Evolutionary conservation across 148 eudicot genomes (phyloP).

Genomic region (Rhododendron molle): DNA sequence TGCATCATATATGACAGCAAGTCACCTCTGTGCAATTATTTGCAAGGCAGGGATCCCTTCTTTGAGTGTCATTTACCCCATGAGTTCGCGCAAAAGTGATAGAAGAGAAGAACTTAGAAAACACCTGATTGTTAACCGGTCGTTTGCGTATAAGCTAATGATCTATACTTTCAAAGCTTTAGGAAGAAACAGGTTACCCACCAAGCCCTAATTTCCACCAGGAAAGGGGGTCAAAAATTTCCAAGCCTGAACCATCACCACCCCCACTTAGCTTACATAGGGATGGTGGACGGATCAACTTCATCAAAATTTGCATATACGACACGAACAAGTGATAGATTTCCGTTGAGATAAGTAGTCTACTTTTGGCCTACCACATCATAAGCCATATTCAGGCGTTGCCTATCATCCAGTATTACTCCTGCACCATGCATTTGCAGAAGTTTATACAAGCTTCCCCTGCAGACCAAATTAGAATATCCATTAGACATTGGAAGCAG

Average conservation of each 20-base stretch:
- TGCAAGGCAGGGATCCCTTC: not conserved
- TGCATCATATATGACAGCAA: not conserved
- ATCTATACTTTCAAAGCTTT: not conserved
- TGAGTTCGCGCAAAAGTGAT: not conserved
- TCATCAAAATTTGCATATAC: not conserved
- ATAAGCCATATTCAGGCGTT: slow-evolving; percentile 83
- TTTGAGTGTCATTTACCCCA: not conserved
- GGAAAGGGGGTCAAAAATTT: not conserved
- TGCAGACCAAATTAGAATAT: slow-evolving; percentile 20
- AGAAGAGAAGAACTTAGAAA: not conserved
- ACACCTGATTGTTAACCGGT: not conserved
- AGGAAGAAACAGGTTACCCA: not conserved
- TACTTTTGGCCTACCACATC: slow-evolving; percentile 62
- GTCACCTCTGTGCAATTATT: not conserved
- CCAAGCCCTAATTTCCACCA: not conserved
- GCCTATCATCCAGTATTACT: slow-evolving; percentile 61
- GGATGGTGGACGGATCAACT: not conserved
- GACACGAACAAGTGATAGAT: not conserved
- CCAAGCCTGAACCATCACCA: not conserved
- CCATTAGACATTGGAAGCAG: not conserved
- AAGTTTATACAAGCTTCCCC: slow-evolving; percentile 73
- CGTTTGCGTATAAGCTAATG: not conserved
- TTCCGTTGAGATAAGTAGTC: not conserved
- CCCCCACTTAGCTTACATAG: not conserved
- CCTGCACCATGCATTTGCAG: slow-evolving; percentile 64